These are phyloP conservation scores for Fusarium zealandicum DNA, from an alignment of 2,329 filamentous ascomycete species.

Conservation along the genomic window DNA sequence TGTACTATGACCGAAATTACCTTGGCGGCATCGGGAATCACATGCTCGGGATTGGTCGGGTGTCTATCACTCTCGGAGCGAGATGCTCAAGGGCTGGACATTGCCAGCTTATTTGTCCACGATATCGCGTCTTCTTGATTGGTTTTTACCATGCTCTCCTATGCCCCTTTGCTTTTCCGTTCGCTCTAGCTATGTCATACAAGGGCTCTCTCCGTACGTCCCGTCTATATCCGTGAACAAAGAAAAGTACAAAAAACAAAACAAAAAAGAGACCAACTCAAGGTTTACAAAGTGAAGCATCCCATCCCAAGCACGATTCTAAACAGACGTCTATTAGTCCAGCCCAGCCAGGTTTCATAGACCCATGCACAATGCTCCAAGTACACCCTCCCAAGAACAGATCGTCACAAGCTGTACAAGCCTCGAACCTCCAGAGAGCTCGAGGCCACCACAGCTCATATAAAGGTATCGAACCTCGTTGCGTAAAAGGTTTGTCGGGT, in stretches of 20 bases:
- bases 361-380: constrained; percentile 41
- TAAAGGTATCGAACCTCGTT: constrained; percentile 39
- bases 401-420: constrained; percentile 32
- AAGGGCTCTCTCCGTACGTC: constrained; percentile 29
- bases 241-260: constrained; percentile 32
- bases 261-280: constrained; percentile 28
- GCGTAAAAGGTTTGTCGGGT: constrained; percentile 31
- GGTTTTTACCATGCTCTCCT: constrained; percentile 2
- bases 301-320: constrained; percentile 39
- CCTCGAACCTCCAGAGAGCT: constrained; percentile 12
- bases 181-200: constrained; percentile 38
- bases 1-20: neutral
- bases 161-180: constrained; percentile 28
- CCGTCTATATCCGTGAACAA: constrained; percentile 36
- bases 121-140: constrained; percentile 18
- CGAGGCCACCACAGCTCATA: constrained; percentile 25
- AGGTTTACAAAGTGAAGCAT: constrained; percentile 36
- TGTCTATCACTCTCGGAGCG: neutral
- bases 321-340: constrained; percentile 43
- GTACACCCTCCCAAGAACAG: constrained; percentile 42
- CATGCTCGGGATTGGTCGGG: constrained; percentile 3
- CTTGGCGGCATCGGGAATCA: constrained; percentile 2
- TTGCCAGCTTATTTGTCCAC: constrained; percentile 12
- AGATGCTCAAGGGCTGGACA: neutral
- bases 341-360: constrained; percentile 38